These are phyloP conservation scores for Erysimum cheiranthoides DNA, from an alignment of 345 rosid species.

Conservation along the genomic window DNA sequence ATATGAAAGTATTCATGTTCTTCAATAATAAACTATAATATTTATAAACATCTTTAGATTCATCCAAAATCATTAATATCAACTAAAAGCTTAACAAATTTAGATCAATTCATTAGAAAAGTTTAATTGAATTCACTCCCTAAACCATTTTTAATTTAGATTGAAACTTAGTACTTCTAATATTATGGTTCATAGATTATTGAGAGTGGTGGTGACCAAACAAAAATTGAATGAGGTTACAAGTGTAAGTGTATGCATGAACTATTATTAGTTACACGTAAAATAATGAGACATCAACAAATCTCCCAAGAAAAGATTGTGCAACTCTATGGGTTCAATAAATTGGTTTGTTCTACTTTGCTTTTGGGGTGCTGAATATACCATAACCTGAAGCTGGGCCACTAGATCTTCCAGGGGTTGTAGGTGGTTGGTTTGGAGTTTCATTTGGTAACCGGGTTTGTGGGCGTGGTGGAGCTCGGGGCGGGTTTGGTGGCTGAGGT, in stretches of 20 bases:
- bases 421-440: conserved; percentile 36
- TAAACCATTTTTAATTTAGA: neutral
- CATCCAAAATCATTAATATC: too few species aligned
- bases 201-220: conserved; percentile 3
- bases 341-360: conserved; percentile 31
- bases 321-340: conserved; percentile 1
- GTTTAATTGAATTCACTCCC: neutral
- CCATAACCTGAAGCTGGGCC: conserved; percentile 56
- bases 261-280: conserved; percentile 28
- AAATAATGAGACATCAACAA: conserved; percentile 21
- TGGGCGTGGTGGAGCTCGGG: conserved; percentile 38
- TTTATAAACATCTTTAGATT: too few species aligned
- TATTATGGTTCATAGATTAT: conserved; percentile 6
- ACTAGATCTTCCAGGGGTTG: conserved; percentile 38
- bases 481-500: conserved; percentile 37
- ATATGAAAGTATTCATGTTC: too few species aligned
- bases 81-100: too few species aligned
- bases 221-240: conserved; percentile 21
- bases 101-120: too few species aligned
- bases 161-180: neutral
- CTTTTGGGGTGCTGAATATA: conserved; percentile 57
- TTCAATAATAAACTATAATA: too few species aligned
- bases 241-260: conserved; percentile 34
- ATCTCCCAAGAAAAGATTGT: conserved; percentile 1
- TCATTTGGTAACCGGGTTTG: conserved; percentile 42